phyloP scores from a whole-genome alignment of 805 yeast species.

The Lachancea waltii region DNA sequence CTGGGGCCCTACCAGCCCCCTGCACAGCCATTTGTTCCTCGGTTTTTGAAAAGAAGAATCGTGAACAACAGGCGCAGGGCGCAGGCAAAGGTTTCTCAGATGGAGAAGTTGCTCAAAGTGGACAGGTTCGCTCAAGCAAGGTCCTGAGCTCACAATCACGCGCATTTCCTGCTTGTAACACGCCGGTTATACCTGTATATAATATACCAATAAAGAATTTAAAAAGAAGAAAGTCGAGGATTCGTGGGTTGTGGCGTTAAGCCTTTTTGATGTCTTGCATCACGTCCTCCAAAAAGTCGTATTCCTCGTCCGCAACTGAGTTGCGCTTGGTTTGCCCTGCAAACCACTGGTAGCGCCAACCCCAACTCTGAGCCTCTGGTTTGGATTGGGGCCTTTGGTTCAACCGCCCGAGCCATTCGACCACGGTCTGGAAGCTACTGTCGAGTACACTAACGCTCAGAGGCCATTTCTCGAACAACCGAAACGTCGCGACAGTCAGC shows the following conservation, averaged over 20 bases:
- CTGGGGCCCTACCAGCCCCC: constrained; percentile 51
- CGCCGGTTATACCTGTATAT: constrained; percentile 7
- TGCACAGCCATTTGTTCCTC: constrained; percentile 62
- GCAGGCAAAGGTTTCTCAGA: constrained; percentile 10
- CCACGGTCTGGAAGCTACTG: constrained; percentile 1
- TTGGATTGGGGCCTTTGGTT: neutral
- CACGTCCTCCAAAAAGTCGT: constrained; percentile 19
- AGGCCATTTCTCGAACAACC: constrained; percentile 8
- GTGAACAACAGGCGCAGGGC: constrained; percentile 37
- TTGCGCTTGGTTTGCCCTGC: constrained; percentile 1
- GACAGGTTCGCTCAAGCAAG: constrained; percentile 10
- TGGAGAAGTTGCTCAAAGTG: constrained; percentile 15
- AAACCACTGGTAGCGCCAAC: constrained; percentile 5
- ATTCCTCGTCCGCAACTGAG: constrained; percentile 11
- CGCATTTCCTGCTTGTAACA: constrained; percentile 1
- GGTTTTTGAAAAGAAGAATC: constrained; percentile 40
- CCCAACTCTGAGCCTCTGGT: constrained; percentile 2
- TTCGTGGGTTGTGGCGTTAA: too few species aligned
- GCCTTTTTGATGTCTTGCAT: constrained; percentile 12
- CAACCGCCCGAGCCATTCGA: constrained; percentile 4
- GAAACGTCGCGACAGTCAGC: constrained; percentile 1
- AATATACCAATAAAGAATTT: too few species aligned
- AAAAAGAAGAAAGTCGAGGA: too few species aligned
- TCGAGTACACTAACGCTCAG: constrained; percentile 5
- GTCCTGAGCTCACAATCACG: neutral